A percentile compares a stretch with the other conserved stretches of the same genome.
Conservation (phyloP, 257 asterid genomes). For the Primulina eburnea region DNA sequence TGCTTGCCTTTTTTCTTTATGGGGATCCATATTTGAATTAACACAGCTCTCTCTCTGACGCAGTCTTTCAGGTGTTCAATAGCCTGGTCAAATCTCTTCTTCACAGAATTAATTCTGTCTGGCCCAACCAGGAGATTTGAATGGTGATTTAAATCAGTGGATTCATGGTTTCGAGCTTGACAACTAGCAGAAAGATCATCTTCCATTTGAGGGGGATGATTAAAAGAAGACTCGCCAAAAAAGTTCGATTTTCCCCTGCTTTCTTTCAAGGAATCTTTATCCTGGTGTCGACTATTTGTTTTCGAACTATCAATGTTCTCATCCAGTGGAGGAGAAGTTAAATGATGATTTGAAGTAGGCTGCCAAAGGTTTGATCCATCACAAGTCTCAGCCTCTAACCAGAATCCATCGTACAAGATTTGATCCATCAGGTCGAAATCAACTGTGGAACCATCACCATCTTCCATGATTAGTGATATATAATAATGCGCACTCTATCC, state of each 20-base stretch:
- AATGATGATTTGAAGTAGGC: slow-evolving; percentile 34
- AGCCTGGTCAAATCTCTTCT: slow-evolving; percentile 53
- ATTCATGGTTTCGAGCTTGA: slow-evolving; percentile 26
- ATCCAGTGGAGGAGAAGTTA: slow-evolving; percentile 30
- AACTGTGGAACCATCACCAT: slow-evolving; percentile 31
- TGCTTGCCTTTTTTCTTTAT: slow-evolving; percentile 50
- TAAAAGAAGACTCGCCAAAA: slow-evolving; percentile 2
- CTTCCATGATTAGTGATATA: slow-evolving; percentile 53
- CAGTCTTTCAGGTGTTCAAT: slow-evolving; percentile 49
- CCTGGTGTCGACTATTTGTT: slow-evolving; percentile 29
- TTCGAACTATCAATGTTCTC: slow-evolving; percentile 7
- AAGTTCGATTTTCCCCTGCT: slow-evolving; percentile 22
- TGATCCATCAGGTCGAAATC: slow-evolving; percentile 61
- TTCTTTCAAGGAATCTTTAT: slow-evolving; percentile 28
- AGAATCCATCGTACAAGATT: slow-evolving; percentile 71
- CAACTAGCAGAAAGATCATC: slow-evolving; percentile 17
- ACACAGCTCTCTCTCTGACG: slow-evolving; percentile 46
- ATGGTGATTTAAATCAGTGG: slow-evolving; percentile 30
- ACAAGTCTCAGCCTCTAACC: slow-evolving; percentile 56
- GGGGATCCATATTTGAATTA: slow-evolving; percentile 81
- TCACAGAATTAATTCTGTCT: slow-evolving; percentile 33
- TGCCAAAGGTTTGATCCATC: slow-evolving; percentile 56
- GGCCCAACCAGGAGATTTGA: slow-evolving; percentile 29
- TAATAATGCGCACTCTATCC: slow-evolving; percentile 24
- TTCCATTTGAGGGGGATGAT: slow-evolving; percentile 31